phyloP scores from a whole-genome alignment of 805 yeast species.

The Candida germanica region DNA sequence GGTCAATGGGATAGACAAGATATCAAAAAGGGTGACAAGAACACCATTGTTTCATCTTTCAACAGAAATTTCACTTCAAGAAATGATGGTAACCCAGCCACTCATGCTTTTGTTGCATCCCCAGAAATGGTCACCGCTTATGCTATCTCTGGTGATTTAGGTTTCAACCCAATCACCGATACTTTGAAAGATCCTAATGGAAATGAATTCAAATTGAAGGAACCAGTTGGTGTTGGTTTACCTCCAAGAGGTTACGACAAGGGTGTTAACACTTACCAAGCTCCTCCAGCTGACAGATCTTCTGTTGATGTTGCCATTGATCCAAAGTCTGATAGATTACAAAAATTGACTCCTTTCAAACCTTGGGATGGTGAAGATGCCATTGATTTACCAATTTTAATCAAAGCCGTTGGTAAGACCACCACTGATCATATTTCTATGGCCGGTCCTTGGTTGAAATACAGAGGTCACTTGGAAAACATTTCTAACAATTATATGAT shows the following conservation, averaged over 20 bases:
- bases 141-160: constrained; percentile 93
- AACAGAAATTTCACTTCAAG: constrained; percentile 98
- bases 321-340: constrained; percentile 95
- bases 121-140: constrained; percentile 96
- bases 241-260: constrained; percentile 88
- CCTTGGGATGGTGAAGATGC: constrained; percentile 98
- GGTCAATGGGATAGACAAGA: constrained; percentile 99
- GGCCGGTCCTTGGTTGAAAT: constrained; percentile 99
- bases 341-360: constrained; percentile 87
- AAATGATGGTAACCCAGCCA: constrained; percentile 97
- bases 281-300: constrained; percentile 88
- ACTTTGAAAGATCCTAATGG: constrained; percentile 85
- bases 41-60: constrained; percentile 95
- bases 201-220: constrained; percentile 80
- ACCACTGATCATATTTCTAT: constrained; percentile 99
- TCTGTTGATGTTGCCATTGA: constrained; percentile 70
- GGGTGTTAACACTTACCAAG: constrained; percentile 95
- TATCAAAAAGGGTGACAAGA: constrained; percentile 89
- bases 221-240: constrained; percentile 88
- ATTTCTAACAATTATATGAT: constrained; percentile 98
- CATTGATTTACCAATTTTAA: constrained; percentile 82
- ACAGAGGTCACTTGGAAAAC: constrained; percentile 99
- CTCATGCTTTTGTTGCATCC: constrained; percentile 95
- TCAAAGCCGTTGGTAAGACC: constrained; percentile 95
- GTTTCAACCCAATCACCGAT: constrained; percentile 94